These are phyloP conservation scores for Oryza punctata DNA, from an alignment of 176 grass and related monocot genomes.

Conservation along the genomic window DNA sequence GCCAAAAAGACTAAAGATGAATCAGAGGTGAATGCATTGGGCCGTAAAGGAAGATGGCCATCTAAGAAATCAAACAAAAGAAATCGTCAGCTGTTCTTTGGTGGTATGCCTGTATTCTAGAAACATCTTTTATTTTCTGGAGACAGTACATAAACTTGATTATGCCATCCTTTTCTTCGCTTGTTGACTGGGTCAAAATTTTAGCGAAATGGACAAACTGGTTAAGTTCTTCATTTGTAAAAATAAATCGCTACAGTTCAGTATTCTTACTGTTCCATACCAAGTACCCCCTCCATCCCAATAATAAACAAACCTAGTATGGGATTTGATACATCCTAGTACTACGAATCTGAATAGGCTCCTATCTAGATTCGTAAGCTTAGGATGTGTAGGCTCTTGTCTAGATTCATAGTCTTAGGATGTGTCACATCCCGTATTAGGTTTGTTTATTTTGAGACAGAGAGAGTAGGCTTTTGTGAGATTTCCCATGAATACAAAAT, in stretches of 20 bases:
- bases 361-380: too few species aligned
- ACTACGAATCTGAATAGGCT: too few species aligned
- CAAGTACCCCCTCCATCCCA: not conserved
- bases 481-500: conserved; percentile 3
- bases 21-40: conserved; percentile 47
- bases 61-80: conserved; percentile 73
- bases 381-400: too few species aligned
- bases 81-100: conserved; percentile 81
- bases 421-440: too few species aligned
- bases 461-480: not conserved
- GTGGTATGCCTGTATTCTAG: conserved; percentile 46
- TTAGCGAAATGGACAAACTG: not conserved
- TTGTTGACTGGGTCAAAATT: conserved; percentile 32
- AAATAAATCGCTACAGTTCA: conserved; percentile 3
- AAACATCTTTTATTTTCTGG: conserved; percentile 24
- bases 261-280: conserved; percentile 27
- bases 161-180: conserved; percentile 29
- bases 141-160: conserved; percentile 5
- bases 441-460: too few species aligned
- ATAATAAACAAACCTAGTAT: too few species aligned
- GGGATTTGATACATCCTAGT: too few species aligned
- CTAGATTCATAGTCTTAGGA: too few species aligned
- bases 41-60: conserved; percentile 61
- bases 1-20: conserved; percentile 66
- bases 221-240: conserved; percentile 29